phyloP scores from a whole-genome alignment of 1,284 basidiomycete genomes.

The Pholiota adiposa region DNA sequence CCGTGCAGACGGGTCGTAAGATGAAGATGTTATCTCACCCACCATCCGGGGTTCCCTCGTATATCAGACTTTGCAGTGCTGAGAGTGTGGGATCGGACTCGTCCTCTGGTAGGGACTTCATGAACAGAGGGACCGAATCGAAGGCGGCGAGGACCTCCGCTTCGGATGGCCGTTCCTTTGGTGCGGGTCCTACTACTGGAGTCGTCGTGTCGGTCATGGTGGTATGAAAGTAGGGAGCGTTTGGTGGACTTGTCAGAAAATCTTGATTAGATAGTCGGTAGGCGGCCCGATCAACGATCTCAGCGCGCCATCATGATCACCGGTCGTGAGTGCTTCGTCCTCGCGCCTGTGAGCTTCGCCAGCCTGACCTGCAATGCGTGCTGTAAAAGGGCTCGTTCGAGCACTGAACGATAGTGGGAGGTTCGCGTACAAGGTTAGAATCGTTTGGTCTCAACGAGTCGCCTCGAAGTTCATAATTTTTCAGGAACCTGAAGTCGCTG shows the following conservation, averaged over 20 bases:
- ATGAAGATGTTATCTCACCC: conserved; percentile 39
- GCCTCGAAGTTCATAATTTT: background rate
- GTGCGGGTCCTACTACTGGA: conserved; percentile 33
- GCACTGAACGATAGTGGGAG: conserved; percentile 65
- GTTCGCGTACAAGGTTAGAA: conserved; percentile 63
- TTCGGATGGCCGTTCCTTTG: conserved; percentile 39
- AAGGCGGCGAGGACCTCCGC: conserved; percentile 54
- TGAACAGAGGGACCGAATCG: conserved; percentile 85
- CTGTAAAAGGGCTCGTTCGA: conserved; percentile 55
- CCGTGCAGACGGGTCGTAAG: background rate
- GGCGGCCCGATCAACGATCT: background rate
- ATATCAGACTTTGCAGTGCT: conserved; percentile 84
- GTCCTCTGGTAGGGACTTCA: conserved; percentile 84
- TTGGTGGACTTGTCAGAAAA: background rate
- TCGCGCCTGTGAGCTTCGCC: too few species aligned
- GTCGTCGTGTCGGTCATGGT: conserved; percentile 15
- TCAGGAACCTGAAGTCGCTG: conserved; percentile 69
- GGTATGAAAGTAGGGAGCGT: background rate
- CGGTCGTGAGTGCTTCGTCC: too few species aligned
- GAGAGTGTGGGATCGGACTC: conserved; percentile 69
- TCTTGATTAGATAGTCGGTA: conserved; percentile 16
- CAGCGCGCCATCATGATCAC: background rate
- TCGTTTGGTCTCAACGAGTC: background rate
- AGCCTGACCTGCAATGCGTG: too few species aligned
- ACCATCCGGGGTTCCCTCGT: conserved; percentile 96